A percentile compares a stretch with the other conserved stretches of the same genome.
Conservation (phyloP, 495 filamentous ascomycete species). For the Neurospora discreta region DNA sequence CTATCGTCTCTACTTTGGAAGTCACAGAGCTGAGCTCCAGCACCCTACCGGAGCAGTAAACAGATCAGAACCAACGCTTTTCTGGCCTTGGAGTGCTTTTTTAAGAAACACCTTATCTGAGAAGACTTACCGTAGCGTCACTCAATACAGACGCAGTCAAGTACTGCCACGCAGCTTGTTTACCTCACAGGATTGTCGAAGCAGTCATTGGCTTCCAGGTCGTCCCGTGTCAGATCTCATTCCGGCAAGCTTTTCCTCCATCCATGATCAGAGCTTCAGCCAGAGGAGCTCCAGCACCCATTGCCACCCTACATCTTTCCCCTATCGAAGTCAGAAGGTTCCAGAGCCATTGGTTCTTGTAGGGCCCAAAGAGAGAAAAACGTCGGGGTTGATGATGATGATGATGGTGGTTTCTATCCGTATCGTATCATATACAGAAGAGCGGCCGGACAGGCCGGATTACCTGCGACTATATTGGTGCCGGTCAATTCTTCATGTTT, state of each 20-base stretch:
- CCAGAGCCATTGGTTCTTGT: neutral
- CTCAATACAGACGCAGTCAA: neutral
- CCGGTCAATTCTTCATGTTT: neutral
- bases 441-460: neutral
- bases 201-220: neutral
- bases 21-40: neutral
- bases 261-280: neutral
- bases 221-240: neutral
- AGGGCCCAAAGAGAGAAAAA: constrained; percentile 4
- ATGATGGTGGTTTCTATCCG: constrained; percentile 13
- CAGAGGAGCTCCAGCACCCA: neutral
- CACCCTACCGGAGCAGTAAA: neutral
- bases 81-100: neutral
- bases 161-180: neutral
- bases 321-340: neutral
- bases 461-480: neutral
- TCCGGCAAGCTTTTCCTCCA: neutral
- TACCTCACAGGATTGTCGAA: neutral
- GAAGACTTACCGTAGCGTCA: neutral
- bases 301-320: neutral
- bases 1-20: neutral
- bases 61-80: neutral
- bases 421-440: constrained; percentile 19
- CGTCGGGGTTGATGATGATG: constrained; percentile 1
- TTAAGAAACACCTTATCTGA: neutral